Base-by-base conservation (phyloP, 23 red algal species). In the Rhodosorus marinus region DNA sequence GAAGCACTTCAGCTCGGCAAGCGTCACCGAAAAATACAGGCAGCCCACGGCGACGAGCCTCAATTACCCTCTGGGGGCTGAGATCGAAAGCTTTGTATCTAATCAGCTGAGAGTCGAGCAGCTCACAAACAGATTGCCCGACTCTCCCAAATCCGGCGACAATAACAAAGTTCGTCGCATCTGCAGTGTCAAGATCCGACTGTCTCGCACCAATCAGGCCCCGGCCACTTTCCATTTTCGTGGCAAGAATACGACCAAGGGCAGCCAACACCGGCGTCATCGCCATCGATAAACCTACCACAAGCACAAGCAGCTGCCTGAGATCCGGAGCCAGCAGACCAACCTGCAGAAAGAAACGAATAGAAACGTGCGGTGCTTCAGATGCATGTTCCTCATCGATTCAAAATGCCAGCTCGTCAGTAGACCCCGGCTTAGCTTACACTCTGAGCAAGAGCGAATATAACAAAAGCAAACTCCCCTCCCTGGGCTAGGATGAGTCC, bases 401-500 rank as follows among this genome's bases (percentile, higher is more conserved):
- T 43, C 38, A 14, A 54, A 54, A n/a, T 1, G 15, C 33, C 51
- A 31, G 35, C 33, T 11, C 35, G 33, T n/a, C 51, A 34, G n/a
- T n/a, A n/a, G n/a, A n/a, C n/a, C n/a, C n/a, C n/a, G n/a, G n/a
- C n/a, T n/a, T n/a, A n/a, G n/a, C n/a, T n/a, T n/a, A n/a, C n/a
- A n/a, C n/a, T n/a, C n/a, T 49, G 47, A 5, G 69, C 90, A 33
- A 98, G 81, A 5, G 69, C 78, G 31, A 81, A 84, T 11, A 98
- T 71, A 27, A 98, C 90, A 69, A 98, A 98, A 0, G 90, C 90
- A 80, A 98, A 98, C 59, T 98, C 90, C 26, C 90, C 90, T 8
- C 90, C 90, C 62, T 98, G 90, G 3, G 79, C 74, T 9, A 98
- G 79, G 29, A 98, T 59, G 31, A 98, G 54, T 17, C 90, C 90